Base-by-base conservation (phyloP, 306 rosid genomes). In the Ochetophila trinervis region DNA sequence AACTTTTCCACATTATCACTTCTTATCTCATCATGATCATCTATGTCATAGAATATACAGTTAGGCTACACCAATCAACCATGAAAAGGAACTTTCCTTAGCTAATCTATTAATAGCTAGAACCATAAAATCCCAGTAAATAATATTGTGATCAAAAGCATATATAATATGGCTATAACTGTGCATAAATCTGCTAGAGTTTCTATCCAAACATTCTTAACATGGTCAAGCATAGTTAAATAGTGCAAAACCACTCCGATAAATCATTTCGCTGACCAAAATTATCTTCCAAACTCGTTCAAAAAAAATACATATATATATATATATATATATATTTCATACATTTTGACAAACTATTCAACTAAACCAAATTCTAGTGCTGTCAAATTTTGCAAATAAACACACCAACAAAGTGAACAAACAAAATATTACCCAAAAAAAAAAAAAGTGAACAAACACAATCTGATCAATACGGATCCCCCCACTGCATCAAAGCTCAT, bases 1-100 rank as follows among this genome's bases (percentile, higher is more conserved):
- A 69, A 19, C 37, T 62, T 68, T 21, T 70, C 84, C 8, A 35
- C 27, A 21, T 6, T 62, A 1, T 68, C 78, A 2, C 51, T 47
- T 21, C 63, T 68, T 58, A 57, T 76, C 70, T 70, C 82, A 50
- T 73, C 84, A 27, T 63, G 65, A 52, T 82, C 78, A 74, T 71
- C 95, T 76, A 69, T 64, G 16, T 54, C 59, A 65, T 65, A 21
- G 57, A 59, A 76, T 74, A 32, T 17, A 63, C 40, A 19, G 35
- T 12, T 45, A 63, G 21, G 37, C 15, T 15, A 51, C 21, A 68
- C 27, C 19, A 53, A 56, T 40, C 40, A 67, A 53, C 32, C 8
- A 27, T 47, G 56, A 58, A 45, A 19, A 13, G 42, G 20, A 42
- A 51, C 2, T 23, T 14, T 5, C 22, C 30, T 21, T 0, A 3